phyloP scores from a whole-genome alignment of 345 rosid species.

The Abelmoschus esculentus region DNA sequence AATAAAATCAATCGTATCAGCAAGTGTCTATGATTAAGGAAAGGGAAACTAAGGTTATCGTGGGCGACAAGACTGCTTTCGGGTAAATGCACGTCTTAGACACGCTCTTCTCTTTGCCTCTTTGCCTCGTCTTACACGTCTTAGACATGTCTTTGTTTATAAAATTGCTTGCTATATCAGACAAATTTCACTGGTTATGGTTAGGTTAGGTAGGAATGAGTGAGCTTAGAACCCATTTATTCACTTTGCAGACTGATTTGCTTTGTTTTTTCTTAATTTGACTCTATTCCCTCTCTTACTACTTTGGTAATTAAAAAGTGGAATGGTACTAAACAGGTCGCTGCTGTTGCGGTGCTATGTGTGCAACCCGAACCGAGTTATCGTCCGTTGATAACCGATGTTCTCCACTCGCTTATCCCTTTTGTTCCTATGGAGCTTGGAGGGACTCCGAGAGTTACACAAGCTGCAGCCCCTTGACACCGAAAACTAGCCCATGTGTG shows the following conservation, averaged over 20 bases:
- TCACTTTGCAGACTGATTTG: not conserved
- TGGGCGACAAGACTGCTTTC: not conserved
- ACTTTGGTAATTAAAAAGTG: not conserved
- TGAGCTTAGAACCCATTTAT: not conserved
- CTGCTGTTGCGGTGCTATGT: constrained; percentile 89
- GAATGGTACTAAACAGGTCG: constrained; percentile 48
- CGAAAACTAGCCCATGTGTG: not conserved
- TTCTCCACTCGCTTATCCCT: constrained; percentile 76
- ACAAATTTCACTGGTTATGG: not conserved
- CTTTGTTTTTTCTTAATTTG: not conserved
- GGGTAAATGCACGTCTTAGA: not conserved
- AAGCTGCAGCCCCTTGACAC: not conserved
- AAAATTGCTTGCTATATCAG: not conserved
- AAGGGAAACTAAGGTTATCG: not conserved
- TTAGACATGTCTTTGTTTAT: not conserved
- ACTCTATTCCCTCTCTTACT: not conserved
- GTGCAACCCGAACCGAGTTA: constrained; percentile 93
- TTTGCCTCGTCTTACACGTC: no score
- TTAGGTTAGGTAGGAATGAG: constrained; percentile 7
- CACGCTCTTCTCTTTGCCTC: no score
- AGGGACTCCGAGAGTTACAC: constrained; percentile 47
- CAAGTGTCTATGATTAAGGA: not conserved
- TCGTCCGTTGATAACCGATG: constrained; percentile 78
- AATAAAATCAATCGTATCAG: no score
- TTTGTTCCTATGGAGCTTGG: constrained; percentile 70